Base-by-base conservation (phyloP, 2,329 filamentous ascomycete species). In the Trichoderma harzianum region DNA sequence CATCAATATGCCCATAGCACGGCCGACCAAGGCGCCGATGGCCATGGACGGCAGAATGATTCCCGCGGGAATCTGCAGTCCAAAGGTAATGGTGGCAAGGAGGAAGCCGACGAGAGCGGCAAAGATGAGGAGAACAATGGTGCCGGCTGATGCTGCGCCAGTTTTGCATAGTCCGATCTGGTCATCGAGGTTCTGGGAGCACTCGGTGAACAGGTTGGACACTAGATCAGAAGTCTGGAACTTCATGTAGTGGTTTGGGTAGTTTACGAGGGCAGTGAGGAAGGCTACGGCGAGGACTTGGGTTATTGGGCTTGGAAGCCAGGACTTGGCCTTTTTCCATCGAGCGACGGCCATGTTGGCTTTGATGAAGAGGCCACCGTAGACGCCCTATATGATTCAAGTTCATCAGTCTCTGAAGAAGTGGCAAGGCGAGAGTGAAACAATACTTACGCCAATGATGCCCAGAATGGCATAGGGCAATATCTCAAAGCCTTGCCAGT, bases 11-110 rank as follows among this genome's bases (percentile, higher is more conserved):
- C 96, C 96, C 21, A 98, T 86, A 14, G 95, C 94, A 51, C 96
- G 92, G 28, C 96, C 96, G 69, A 92, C 93, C 7, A 98, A 86
- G 11, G 95, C 96, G 32, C 96, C 96, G 72, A 99, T 95, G 58
- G 95, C 94, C 90, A 99, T 96, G 14, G 95, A 97, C 1, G 96
- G 96, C 2, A 99, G 87, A 72, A 99, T 94, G 75, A 99, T 97
- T 60, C 96, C 96, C 2, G 96, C 95, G 10, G 96, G 96, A 64
- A 99, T 94, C 76, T 97, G 93, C 7, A 98, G 87, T 57, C 96
- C 96, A 79, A 99, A 99, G 0, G 95, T 98, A 74, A 97, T 87
- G 70, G 92, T 90, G 12, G 95, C 91, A 16, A 99, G 89, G 74
- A 95, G 87, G 82, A 97, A 95, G 72, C 94, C 96, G 7, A 97